phyloP scores from a whole-genome alignment of 345 rosid species.

The Citropsis articulata region DNA sequence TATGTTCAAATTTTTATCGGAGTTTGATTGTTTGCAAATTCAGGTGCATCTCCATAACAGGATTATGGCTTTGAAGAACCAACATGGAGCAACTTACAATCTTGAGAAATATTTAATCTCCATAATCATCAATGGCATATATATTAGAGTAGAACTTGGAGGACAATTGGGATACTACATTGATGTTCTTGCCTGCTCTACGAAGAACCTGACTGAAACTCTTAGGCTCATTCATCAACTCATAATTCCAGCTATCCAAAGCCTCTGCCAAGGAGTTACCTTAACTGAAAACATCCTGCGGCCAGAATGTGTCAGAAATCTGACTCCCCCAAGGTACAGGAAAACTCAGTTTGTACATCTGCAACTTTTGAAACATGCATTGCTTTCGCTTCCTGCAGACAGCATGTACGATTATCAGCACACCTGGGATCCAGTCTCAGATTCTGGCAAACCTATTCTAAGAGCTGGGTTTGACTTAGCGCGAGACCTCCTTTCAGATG shows the following conservation, averaged over 20 bases:
- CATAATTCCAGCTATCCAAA: constrained; percentile 75
- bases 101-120: constrained; percentile 78
- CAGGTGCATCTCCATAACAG: constrained; percentile 88
- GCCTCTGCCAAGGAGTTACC: constrained; percentile 77
- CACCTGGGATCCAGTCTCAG: constrained; percentile 72
- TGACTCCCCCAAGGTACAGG: constrained; percentile 77
- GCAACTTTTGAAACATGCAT: constrained; percentile 74
- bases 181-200: constrained; percentile 87
- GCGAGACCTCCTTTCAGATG: constrained; percentile 85
- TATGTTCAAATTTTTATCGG: constrained; percentile 2
- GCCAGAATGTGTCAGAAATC: constrained; percentile 73
- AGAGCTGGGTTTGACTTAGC: constrained; percentile 81
- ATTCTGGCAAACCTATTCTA: constrained; percentile 60
- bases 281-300: constrained; percentile 72
- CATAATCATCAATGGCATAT: constrained; percentile 73
- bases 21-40: constrained; percentile 12
- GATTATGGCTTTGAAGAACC: constrained; percentile 73
- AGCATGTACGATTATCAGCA: constrained; percentile 94
- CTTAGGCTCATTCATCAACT: constrained; percentile 74
- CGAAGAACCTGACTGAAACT: constrained; percentile 83
- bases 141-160: constrained; percentile 85
- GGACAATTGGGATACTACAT: constrained; percentile 85
- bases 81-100: constrained; percentile 80
- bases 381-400: constrained; percentile 88
- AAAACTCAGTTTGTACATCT: constrained; percentile 60